These are phyloP conservation scores for Podospora australis DNA, from an alignment of 495 filamentous ascomycete species.

Conservation along the genomic window DNA sequence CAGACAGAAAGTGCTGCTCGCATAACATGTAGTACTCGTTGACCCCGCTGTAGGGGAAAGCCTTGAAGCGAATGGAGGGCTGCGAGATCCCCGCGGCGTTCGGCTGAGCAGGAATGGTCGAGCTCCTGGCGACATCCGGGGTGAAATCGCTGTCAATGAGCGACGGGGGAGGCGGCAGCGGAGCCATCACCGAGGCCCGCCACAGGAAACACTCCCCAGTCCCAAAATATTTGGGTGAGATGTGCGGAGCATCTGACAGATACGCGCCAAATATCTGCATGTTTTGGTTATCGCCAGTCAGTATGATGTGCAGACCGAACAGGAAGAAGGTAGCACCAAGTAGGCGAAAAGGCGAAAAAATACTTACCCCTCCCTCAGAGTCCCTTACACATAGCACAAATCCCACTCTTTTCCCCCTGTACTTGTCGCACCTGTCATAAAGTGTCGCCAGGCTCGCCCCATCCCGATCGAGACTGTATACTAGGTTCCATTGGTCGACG, in stretches of 20 bases:
- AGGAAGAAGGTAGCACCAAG: not conserved
- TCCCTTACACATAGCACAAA: conserved; percentile 87
- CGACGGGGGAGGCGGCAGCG: conserved; percentile 67
- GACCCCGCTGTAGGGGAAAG: conserved; percentile 89
- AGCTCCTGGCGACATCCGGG: conserved; percentile 57
- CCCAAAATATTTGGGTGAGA: conserved; percentile 80
- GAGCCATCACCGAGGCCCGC: conserved; percentile 62
- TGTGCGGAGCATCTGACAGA: conserved; percentile 78
- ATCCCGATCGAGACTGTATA: conserved; percentile 89
- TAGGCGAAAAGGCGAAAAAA: conserved; percentile 1
- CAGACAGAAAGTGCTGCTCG: conserved; percentile 73
- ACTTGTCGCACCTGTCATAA: conserved; percentile 62
- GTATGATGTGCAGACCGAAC: not conserved
- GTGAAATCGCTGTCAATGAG: conserved; percentile 54
- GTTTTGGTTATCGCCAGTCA: not conserved
- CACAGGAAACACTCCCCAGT: conserved; percentile 98
- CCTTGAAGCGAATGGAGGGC: conserved; percentile 77
- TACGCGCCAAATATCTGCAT: conserved; percentile 84
- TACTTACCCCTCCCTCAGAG: conserved; percentile 60
- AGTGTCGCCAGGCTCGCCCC: conserved; percentile 81
- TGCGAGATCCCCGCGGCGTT: conserved; percentile 5
- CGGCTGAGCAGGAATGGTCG: conserved; percentile 44
- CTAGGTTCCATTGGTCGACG: conserved; percentile 75
- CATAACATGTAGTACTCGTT: conserved; percentile 98
- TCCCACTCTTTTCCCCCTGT: conserved; percentile 64